Base-by-base conservation (phyloP, 257 asterid species). In the Petunia axillaris region DNA sequence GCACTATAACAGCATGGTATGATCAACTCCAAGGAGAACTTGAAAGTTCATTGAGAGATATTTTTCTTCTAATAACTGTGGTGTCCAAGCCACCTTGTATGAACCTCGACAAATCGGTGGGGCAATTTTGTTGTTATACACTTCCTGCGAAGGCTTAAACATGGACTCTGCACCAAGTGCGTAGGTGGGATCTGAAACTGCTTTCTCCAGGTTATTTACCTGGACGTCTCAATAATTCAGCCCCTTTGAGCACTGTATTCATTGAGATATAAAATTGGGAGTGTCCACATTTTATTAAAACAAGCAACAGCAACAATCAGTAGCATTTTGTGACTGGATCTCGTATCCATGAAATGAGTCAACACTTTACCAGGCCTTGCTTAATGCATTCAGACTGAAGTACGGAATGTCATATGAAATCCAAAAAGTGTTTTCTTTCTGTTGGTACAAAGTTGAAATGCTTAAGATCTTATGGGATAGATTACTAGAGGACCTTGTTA, bases 361-460 rank as follows among this genome's bases (percentile, higher is more conserved):
- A 15, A 52, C 1, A 52, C 57, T 10, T 52, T 0, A 52, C 16
- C 11, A n/a, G 36, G 46, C 10, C 3, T 63, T 35, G 43, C 67
- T 11, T 36, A 36, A 9, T 63, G 68, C 38, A 1, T 63, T 36
- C 68, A 3, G n/a, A 36, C 68, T 63, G 44, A 36, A 63, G 44
- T 36, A 36, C 44, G 1, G 68, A 63, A 9, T 3, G 43, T 63
- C n/a, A 9, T 62, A 62, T 36, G 68, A 63, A 63, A 8, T 35
- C 10, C 1, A 36, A 0, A 60, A 63, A 9, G 11, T 3, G 9
- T 54, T 4, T 48, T 1, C 16, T 70, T 11, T 60, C 35, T 50
- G 77, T 35, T 73, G 62, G 46, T 5, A 14, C 77, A 11, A 50
- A 10, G 62, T 73, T 35, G 50, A 50, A 73, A 73, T 50, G 46